Conservation (phyloP, 768 basidiomycete species). For the Trametes meyenii region DNA sequence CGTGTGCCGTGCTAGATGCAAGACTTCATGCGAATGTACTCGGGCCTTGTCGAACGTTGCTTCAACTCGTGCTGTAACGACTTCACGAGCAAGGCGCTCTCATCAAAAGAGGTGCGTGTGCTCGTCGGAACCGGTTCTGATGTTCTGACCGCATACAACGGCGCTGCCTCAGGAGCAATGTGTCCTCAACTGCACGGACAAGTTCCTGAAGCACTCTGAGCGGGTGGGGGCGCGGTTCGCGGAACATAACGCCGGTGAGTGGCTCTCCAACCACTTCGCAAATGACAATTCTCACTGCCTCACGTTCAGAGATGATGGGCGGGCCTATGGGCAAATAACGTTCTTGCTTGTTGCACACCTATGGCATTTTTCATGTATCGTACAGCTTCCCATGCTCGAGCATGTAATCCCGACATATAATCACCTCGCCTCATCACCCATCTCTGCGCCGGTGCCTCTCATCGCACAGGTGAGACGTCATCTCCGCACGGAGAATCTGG, state of each 20-base stretch:
- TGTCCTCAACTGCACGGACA: constrained; percentile 93
- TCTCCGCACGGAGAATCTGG: not conserved
- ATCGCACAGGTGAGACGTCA: not conserved
- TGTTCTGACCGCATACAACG: constrained; percentile 10
- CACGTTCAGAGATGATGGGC: constrained; percentile 24
- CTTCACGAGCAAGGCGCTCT: constrained; percentile 93
- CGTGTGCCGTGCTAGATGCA: constrained; percentile 71
- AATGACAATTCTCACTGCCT: not conserved
- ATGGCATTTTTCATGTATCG: constrained; percentile 6
- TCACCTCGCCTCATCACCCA: not conserved
- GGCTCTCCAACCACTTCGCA: not conserved
- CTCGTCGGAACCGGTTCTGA: constrained; percentile 1
- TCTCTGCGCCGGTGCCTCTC: not conserved
- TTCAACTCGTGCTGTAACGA: constrained; percentile 96
- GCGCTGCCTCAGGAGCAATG: constrained; percentile 70
- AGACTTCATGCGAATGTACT: constrained; percentile 96
- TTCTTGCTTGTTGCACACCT: not conserved
- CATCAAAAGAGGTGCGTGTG: constrained; percentile 80
- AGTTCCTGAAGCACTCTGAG: constrained; percentile 96
- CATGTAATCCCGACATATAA: constrained; percentile 17
- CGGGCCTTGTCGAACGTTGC: constrained; percentile 92
- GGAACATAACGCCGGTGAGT: constrained; percentile 87
- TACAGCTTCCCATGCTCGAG: constrained; percentile 15
- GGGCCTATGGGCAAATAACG: constrained; percentile 15
- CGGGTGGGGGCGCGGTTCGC: constrained; percentile 91